These are phyloP conservation scores for Penicillium argentinense DNA, from an alignment of 495 filamentous ascomycete genomes.

Conservation along the genomic window DNA sequence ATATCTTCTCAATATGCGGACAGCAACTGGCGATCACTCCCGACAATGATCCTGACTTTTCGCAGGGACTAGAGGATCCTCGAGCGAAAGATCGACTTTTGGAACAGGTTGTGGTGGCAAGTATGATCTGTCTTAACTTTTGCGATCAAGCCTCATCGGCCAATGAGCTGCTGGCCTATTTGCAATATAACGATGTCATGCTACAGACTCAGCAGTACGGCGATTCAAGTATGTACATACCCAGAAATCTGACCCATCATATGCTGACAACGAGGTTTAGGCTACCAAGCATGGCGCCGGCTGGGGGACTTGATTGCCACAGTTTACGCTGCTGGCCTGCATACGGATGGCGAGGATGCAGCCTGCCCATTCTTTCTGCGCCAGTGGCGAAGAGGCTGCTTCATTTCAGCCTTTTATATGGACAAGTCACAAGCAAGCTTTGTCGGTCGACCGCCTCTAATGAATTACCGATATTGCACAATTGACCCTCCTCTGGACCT, in stretches of 20 bases:
- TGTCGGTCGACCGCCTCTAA: constrained; percentile 55
- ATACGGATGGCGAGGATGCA: constrained; percentile 47
- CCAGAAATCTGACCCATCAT: not conserved
- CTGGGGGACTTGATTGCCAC: constrained; percentile 52
- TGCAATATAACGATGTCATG: constrained; percentile 44
- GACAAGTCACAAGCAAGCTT: constrained; percentile 56
- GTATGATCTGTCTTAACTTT: constrained; percentile 45
- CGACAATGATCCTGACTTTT: constrained; percentile 36
- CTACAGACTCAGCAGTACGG: constrained; percentile 49
- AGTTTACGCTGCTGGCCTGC: constrained; percentile 57
- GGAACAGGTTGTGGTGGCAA: constrained; percentile 39
- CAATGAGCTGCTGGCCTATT: constrained; percentile 49
- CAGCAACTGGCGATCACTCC: constrained; percentile 38
- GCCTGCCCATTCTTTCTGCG: constrained; percentile 52
- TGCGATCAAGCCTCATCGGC: constrained; percentile 46
- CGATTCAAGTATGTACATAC: constrained; percentile 52
- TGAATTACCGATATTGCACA: constrained; percentile 55
- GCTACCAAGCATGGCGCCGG: constrained; percentile 52
- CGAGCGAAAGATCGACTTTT: constrained; percentile 31
- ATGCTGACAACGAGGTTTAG: constrained; percentile 24
- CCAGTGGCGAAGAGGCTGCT: constrained; percentile 52
- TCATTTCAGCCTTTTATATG: constrained; percentile 50
- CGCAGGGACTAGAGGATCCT: constrained; percentile 17
- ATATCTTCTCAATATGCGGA: constrained; percentile 51
- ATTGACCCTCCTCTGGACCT: constrained; percentile 58